Conservation (phyloP, 768 basidiomycete genomes). For the Baorangia bicolor region DNA sequence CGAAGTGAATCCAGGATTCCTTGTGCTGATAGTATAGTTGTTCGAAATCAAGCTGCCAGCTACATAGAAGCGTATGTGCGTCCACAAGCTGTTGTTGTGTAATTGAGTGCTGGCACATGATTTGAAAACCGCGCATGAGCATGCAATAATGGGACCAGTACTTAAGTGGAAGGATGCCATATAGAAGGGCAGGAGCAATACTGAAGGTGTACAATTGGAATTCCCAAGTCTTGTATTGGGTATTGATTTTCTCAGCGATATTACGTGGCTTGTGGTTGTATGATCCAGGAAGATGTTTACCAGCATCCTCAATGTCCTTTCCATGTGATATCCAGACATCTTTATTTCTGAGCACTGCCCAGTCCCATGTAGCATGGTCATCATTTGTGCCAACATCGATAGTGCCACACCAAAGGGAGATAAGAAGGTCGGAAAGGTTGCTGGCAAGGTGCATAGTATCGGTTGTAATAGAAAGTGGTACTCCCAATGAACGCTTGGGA, state of each 20-base stretch:
- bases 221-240: slow-evolving; percentile 31
- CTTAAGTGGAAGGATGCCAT: slow-evolving; percentile 5
- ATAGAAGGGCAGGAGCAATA: slow-evolving; percentile 19
- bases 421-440: too few species aligned
- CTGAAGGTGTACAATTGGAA: slow-evolving; percentile 20
- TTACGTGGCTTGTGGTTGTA: slow-evolving; percentile 26
- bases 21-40: slow-evolving; percentile 27
- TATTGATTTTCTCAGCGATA: slow-evolving; percentile 27
- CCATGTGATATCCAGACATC: slow-evolving; percentile 34
- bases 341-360: not conserved
- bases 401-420: too few species aligned
- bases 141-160: slow-evolving; percentile 24
- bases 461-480: not conserved
- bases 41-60: slow-evolving; percentile 33
- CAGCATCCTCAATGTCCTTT: slow-evolving; percentile 1
- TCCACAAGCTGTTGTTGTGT: slow-evolving; percentile 8
- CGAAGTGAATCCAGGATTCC: slow-evolving; percentile 34
- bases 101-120: slow-evolving; percentile 22
- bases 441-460: not conserved
- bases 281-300: slow-evolving; percentile 12
- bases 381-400: too few species aligned
- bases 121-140: slow-evolving; percentile 21
- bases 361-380: too few species aligned
- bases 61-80: slow-evolving; percentile 13
- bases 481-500: not conserved